Base-by-base conservation (phyloP, 495 filamentous ascomycete species). In the Hypomontagnella monticulosa region DNA sequence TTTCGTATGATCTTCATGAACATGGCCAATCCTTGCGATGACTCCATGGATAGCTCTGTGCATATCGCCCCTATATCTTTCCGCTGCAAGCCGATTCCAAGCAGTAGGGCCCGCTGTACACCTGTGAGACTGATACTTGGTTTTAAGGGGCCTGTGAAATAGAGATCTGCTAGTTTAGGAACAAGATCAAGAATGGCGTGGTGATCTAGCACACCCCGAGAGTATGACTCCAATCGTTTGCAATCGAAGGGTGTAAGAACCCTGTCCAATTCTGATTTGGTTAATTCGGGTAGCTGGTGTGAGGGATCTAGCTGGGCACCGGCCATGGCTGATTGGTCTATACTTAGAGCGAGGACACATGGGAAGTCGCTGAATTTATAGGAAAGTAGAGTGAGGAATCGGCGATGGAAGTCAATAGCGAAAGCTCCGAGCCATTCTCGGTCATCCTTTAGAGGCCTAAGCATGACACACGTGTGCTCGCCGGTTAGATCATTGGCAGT, bases 391-490 rank as follows among this genome's bases (percentile, higher is more conserved):
- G 88, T 83, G 41, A 97, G 81, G 78, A 99, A 97, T 27, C 96
- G 88, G 55, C 85, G 86, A 64, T 97, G 94, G 84, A 97, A 99
- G 75, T 99, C 96, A 46, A 87, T 86, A 6, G 94, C 83, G 70
- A 93, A 99, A 7, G 93, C 93, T 34, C 90, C 91, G 10, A 97
- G 83, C 95, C 96, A 98, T 67, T 81, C 83, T 43, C 79, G 82
- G 65, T 97, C 92, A 10, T 78, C 84, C 38, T 86, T 84, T 0
- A 93, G 79, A 4, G 91, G 88, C 51, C 91, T 88, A 32, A 99
- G 84, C 96, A 99, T 99, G 33, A 99, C 93, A 74, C 93, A 97
- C 0, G 94, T 93, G 70, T 99, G 94, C 79, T 99, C 96, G 62
- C 96, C 96, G 0, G 95, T 99, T 20, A 99, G 83, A 44, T 97